Evolutionary conservation across 495 filamentous ascomycete genomes (phyloP), one percentile per base, ranked within the genome.

Genomic region (Penicillium lividum): DNA sequence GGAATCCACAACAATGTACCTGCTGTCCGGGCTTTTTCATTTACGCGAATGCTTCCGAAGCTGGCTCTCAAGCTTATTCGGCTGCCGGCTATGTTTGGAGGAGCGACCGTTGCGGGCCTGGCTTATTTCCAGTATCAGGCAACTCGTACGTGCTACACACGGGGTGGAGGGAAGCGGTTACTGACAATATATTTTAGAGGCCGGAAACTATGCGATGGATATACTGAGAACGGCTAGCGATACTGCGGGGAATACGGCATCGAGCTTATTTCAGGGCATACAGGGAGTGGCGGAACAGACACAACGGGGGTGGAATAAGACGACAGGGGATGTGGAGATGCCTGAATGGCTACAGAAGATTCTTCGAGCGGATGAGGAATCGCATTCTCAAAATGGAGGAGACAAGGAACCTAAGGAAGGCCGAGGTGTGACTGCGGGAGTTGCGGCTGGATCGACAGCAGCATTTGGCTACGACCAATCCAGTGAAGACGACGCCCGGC

Each of bases 91-190:
- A 85, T 96, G 74, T 92, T 96, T 69, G 94, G 93, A 34, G 92
- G 90, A 43, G 86, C 90, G 44, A 89, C 89, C 74, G 82, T 99
- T 68, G 92, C 89, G 7, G 89, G 90, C 5, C 68, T 94, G 31
- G 90, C 90, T 43, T 99, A 97, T 81, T 66, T 99, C 33, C 94
- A 99, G 71, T 97, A 98, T 71, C 95, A 98, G 75, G 93, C 94
- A 59, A 87, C 87, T 51, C 90, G 91, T 95, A 82, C 68, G 91
- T 80, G 42, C 13, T 54, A 3, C n/a, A 5, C 15, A 34, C 13
- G 11, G 29, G 3, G 13, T 48, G 46, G 40, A 43, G 59, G 18
- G 15, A 46, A 29, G 38, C 43, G 50, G 29, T 48, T 51, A 56
- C 74, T 79, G 63, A 76, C 56, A 18, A 54, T 18, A 31, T 29